Evolutionary conservation across 257 asterid genomes (phyloP).

Genomic region (Solanum acaule): DNA sequence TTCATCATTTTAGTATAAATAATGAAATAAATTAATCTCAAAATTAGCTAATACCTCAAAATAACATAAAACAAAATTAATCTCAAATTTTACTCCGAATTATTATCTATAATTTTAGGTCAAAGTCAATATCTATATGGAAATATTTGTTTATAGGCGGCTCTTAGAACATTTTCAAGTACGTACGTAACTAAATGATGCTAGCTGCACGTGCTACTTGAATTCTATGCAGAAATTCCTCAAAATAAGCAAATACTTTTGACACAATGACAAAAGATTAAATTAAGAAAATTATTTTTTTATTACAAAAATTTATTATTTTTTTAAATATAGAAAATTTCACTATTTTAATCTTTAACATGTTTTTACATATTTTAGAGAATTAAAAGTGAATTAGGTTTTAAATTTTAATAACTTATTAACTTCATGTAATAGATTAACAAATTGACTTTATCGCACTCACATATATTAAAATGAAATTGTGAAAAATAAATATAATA

Average conservation of each 20-base stretch:
- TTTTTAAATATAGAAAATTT: not conserved
- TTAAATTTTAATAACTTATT: not conserved
- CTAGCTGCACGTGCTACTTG: not conserved
- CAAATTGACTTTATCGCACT: not conserved
- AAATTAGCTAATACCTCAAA: not conserved
- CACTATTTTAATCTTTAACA: not conserved
- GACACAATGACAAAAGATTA: not conserved
- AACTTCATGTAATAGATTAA: not conserved
- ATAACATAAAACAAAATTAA: not conserved
- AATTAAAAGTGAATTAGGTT: not conserved
- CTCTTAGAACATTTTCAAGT: not conserved
- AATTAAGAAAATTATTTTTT: not conserved
- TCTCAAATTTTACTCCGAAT: not conserved
- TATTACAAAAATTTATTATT: not conserved
- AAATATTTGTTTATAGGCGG: not conserved
- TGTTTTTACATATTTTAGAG: not conserved
- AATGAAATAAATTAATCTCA: not conserved
- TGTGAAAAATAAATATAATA: not conserved
- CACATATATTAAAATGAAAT: not conserved
- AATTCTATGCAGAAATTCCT: not conserved
- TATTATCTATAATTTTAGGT: not conserved
- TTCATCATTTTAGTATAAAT: fast-evolving
- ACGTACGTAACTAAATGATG: not conserved
- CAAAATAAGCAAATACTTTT: not conserved
- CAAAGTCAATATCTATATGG: not conserved